Conservation (phyloP, 208 protist species). For the Vickermania spadyakhi region DNA sequence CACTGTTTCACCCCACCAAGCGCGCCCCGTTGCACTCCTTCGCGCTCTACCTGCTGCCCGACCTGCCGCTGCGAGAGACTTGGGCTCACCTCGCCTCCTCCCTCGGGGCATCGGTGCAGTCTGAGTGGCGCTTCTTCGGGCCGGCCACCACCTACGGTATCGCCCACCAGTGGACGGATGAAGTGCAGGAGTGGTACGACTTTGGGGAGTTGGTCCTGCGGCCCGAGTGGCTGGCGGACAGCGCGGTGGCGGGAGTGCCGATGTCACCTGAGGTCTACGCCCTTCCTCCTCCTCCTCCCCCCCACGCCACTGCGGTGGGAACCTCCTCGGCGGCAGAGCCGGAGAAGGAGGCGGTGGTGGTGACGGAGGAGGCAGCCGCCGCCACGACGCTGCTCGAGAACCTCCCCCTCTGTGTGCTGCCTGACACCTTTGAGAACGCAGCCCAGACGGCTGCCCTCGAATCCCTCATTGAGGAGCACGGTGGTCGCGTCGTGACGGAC, state of each 20-base stretch:
- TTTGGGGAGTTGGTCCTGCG: slow-evolving; percentile 15
- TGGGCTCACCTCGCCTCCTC: slow-evolving; percentile 3
- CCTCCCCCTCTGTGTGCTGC: neutral
- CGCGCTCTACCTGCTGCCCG: neutral
- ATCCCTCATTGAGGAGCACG: neutral
- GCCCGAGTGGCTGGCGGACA: slow-evolving; percentile 15
- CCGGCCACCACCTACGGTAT: slow-evolving; percentile 14
- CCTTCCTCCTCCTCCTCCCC: neutral
- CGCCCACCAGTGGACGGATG: slow-evolving; percentile 10
- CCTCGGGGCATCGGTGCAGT: slow-evolving; percentile 14
- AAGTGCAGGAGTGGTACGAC: slow-evolving; percentile 9
- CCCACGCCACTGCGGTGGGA: neutral
- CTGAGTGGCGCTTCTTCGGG: slow-evolving; percentile 5
- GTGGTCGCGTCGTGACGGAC: neutral
- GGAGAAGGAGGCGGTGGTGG: too few relatives aligned
- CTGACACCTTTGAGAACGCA: neutral
- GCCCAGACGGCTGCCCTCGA: neutral
- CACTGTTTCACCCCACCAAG: neutral
- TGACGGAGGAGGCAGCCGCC: too few relatives aligned
- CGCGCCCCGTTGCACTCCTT: neutral
- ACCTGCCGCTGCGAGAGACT: neutral
- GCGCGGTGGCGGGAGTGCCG: slow-evolving; percentile 10
- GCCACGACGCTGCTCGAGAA: neutral
- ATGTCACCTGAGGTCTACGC: neutral
- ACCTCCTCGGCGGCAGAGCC: neutral